phyloP scores from a whole-genome alignment of 352 stramenopile genomes.

The Pythium biforme region DNA sequence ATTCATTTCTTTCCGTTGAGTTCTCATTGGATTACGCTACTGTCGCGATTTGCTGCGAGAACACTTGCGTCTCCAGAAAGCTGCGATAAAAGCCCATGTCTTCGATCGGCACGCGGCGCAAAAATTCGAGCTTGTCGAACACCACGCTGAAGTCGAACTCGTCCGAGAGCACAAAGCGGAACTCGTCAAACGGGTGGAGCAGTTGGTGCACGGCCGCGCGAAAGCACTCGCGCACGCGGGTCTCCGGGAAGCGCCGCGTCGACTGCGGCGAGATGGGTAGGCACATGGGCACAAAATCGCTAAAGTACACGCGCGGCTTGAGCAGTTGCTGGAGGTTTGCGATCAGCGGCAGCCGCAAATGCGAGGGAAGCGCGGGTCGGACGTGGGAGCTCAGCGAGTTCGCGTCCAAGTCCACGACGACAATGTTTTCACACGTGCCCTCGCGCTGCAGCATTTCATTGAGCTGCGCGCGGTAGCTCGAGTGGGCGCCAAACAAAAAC shows the following conservation, averaged over 20 bases:
- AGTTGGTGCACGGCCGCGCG: slow-evolving; percentile 47
- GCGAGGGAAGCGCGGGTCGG: slow-evolving; percentile 44
- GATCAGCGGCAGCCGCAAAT: slow-evolving; percentile 41
- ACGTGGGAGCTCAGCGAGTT: slow-evolving; percentile 52
- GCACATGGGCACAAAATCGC: slow-evolving; percentile 73
- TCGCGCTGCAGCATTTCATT: slow-evolving; percentile 71
- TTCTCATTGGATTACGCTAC: slow-evolving; percentile 31
- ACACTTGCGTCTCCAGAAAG: slow-evolving; percentile 86
- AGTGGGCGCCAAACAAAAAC: slow-evolving; percentile 84
- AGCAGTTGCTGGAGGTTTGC: slow-evolving; percentile 59
- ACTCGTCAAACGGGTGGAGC: slow-evolving; percentile 63
- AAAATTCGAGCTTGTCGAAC: slow-evolving; percentile 76
- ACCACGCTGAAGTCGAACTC: slow-evolving; percentile 87
- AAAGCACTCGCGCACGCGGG: slow-evolving; percentile 61
- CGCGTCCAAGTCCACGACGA: slow-evolving; percentile 69
- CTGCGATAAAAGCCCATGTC: slow-evolving; percentile 70
- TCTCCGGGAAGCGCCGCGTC: slow-evolving; percentile 49
- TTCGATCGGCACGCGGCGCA: slow-evolving; percentile 44
- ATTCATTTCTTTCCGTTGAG: slow-evolving; percentile 7
- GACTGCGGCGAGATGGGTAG: slow-evolving; percentile 28
- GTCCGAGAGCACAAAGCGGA: slow-evolving; percentile 82
- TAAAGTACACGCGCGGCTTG: slow-evolving; percentile 75
- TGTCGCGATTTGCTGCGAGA: slow-evolving; percentile 80
- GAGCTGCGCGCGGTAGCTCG: slow-evolving; percentile 64
- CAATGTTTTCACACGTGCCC: slow-evolving; percentile 70